Evolutionary conservation across 768 basidiomycete genomes (phyloP), one percentile per base, ranked within the genome.

Genomic region (Collybia nuda): DNA sequence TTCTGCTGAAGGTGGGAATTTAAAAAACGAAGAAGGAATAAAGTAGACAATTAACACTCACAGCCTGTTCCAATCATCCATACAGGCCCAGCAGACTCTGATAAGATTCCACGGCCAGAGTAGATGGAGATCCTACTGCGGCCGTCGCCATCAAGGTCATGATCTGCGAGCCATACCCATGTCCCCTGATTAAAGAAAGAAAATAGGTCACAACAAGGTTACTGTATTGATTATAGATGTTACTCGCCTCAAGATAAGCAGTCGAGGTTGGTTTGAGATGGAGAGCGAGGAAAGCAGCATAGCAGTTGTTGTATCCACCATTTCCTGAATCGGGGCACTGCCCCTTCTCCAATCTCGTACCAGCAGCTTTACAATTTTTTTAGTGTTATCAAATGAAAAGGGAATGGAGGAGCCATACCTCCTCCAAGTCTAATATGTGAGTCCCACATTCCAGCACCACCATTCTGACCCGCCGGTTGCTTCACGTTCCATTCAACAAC

Each of bases 131-230:
- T 68, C 59, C 84, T 81, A 6, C 71, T 66, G n/a, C 63, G 54
- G 18, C 74, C 65, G 49, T 73, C 61, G 17, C 73, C 71, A 51
- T 92, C 90, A 24, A 91, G 75, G 53, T 88, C 84, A 60, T 93
- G 90, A 61, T 93, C 90, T 17, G 89, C 88, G 11, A 78, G 71
- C 90, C 90, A 92, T 11, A 90, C 72, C 90, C 89, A 92, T 17
- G 82, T 80, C 22, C 84, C 86, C 84, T 87, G 46, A 21, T 28
- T 22, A 18, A 60, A 41, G 41, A 12, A 28, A 50, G 26, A 21
- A n/a, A 28, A 26, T 21, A 22, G 22, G 22, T n/a, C 18, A 46
- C 18, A 24, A 8, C 32, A 32, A 11, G 12, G 18, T 23, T 12
- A 26, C 7, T 26, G 24, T 26, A 26, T 26, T 19, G 22, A 48